Evolutionary conservation across 2,329 filamentous ascomycete genomes (phyloP).

Genomic region (Pyricularia grisea): DNA sequence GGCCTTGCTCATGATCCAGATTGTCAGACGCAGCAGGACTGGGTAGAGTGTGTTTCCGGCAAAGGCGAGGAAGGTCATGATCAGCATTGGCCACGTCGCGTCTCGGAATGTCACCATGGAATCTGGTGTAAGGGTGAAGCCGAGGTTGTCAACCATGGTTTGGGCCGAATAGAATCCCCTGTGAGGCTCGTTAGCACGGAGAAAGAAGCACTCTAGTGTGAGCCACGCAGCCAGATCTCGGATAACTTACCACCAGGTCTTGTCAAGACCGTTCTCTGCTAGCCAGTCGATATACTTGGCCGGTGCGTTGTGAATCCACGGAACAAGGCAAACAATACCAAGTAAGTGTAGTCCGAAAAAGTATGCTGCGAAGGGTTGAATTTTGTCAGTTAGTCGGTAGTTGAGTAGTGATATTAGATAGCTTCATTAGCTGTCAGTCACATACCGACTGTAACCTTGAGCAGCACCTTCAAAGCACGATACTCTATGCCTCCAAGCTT

Average conservation of each 20-base stretch:
- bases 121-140: slow-evolving; percentile 44
- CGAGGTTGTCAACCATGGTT: slow-evolving; percentile 38
- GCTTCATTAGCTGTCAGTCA: no score
- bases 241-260: slow-evolving; percentile 35
- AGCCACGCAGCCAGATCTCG: no score
- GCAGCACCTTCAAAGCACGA: slow-evolving; percentile 32
- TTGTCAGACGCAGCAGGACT: slow-evolving; percentile 43
- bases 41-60: slow-evolving; percentile 49
- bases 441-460: slow-evolving; percentile 26
- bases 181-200: no score
- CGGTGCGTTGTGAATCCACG: slow-evolving; percentile 33
- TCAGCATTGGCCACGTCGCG: slow-evolving; percentile 30
- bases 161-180: slow-evolving; percentile 33
- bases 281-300: slow-evolving; percentile 31
- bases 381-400: no score
- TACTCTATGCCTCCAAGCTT: slow-evolving; percentile 43
- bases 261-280: slow-evolving; percentile 25
- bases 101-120: slow-evolving; percentile 41
- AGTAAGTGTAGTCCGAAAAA: slow-evolving; percentile 34
- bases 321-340: slow-evolving; percentile 35
- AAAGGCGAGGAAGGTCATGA: slow-evolving; percentile 38
- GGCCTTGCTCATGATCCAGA: slow-evolving; percentile 45
- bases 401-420: no score
- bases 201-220: no score
- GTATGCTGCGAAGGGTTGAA: slow-evolving; percentile 22